phyloP scores from a whole-genome alignment of 192 early-diverging fungal species.

The Backusella mclennaniae region DNA sequence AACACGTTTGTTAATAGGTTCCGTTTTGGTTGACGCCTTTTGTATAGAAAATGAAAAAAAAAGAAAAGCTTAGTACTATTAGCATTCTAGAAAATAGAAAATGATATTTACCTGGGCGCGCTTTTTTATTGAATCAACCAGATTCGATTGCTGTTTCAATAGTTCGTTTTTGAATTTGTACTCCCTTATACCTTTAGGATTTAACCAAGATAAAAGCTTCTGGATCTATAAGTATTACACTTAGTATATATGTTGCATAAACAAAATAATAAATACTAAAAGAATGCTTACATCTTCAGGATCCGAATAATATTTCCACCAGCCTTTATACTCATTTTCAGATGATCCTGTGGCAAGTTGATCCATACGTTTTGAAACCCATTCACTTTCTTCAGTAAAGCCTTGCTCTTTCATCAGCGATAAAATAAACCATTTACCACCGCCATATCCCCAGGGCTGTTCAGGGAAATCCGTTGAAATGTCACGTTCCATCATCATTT shows the following conservation, averaged over 20 bases:
- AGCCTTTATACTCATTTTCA: conserved; percentile 1
- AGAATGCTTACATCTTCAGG: conserved; percentile 17
- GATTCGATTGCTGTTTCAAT: conserved; percentile 39
- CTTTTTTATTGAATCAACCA: conserved; percentile 51
- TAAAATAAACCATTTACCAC: conserved; percentile 17
- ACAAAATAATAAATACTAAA: not conserved
- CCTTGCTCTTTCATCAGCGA: conserved; percentile 26
- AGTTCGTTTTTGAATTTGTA: conserved; percentile 57
- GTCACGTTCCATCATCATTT: conserved; percentile 44
- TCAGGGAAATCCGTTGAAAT: not conserved
- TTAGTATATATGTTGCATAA: not conserved
- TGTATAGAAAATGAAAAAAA: not conserved
- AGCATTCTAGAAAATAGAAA: not conserved
- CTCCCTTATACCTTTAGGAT: conserved; percentile 74
- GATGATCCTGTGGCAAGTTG: not conserved
- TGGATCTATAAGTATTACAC: conserved; percentile 53
- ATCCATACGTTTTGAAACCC: conserved; percentile 28
- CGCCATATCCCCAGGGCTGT: conserved; percentile 26
- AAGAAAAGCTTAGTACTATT: not conserved
- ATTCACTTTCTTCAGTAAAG: conserved; percentile 30
- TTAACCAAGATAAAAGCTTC: conserved; percentile 66
- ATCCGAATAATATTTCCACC: conserved; percentile 24
- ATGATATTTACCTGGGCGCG: conserved; percentile 42
- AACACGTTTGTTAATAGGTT: not conserved
- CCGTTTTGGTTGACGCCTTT: not conserved